These are phyloP conservation scores for Chaetomium globosum DNA, from an alignment of 2,329 filamentous ascomycete species.

Conservation along the genomic window DNA sequence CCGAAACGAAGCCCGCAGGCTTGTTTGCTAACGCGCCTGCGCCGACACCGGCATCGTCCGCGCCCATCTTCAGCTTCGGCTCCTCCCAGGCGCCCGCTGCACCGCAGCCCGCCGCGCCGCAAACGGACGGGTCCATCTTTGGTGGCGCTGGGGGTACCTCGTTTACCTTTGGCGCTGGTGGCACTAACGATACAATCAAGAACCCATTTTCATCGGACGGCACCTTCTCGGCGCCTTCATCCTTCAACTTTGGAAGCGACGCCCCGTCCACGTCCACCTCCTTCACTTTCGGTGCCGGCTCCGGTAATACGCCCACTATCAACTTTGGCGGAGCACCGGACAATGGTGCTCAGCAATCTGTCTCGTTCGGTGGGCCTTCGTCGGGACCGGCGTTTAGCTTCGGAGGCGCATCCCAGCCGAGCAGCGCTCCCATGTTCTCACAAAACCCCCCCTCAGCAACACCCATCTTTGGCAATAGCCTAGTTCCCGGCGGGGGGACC, in stretches of 20 bases:
- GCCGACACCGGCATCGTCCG: conserved; percentile 22
- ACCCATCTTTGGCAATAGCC: conserved; percentile 41
- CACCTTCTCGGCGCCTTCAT: conserved; percentile 37
- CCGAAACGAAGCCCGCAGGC: conserved; percentile 42
- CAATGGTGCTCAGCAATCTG: conserved; percentile 26
- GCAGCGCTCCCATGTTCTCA: conserved; percentile 34
- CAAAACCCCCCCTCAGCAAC: conserved; percentile 38
- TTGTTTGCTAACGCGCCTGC: conserved; percentile 28
- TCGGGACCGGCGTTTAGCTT: conserved; percentile 43
- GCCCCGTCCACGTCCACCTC: conserved; percentile 33
- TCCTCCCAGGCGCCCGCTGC: conserved; percentile 27
- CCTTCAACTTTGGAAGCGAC: conserved; percentile 47
- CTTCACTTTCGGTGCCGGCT: conserved; percentile 36
- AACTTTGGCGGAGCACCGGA: conserved; percentile 45
- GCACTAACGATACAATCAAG: conserved; percentile 42
- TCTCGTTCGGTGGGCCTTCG: conserved; percentile 27
- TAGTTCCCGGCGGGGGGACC: conserved; percentile 43
- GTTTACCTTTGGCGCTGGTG: conserved; percentile 46
- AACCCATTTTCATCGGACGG: conserved; percentile 45
- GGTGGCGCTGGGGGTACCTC: conserved; percentile 40
- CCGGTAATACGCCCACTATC: conserved; percentile 41
- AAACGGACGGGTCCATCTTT: conserved; percentile 36
- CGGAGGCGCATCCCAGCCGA: conserved; percentile 41
- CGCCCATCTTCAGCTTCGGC: conserved; percentile 32
- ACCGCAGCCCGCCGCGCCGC: conserved; percentile 28